These are phyloP conservation scores for Ogataea chonburiensis DNA, from an alignment of 805 yeast genomes.

Conservation along the genomic window DNA sequence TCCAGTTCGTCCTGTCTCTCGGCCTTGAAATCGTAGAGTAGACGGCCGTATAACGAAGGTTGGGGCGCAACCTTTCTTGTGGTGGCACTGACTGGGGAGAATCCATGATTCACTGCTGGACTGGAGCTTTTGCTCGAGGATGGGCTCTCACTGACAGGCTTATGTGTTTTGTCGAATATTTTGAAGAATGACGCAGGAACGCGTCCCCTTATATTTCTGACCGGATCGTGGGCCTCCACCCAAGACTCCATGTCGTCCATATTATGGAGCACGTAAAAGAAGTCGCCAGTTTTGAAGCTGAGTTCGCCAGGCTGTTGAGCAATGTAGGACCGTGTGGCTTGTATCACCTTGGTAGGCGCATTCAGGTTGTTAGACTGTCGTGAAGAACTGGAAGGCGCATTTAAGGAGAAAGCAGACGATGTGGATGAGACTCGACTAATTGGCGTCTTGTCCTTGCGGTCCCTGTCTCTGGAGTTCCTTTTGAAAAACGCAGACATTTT, in stretches of 20 bases:
- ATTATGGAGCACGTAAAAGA: slow-evolving; percentile 73
- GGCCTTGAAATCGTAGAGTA: slow-evolving; percentile 83
- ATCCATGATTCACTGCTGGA: slow-evolving; percentile 16
- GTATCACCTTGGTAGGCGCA: slow-evolving; percentile 80
- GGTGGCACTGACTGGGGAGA: slow-evolving; percentile 35
- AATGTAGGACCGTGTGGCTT: slow-evolving; percentile 72
- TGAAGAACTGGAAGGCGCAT: slow-evolving; percentile 4
- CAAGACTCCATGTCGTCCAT: slow-evolving; percentile 50
- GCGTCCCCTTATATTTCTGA: slow-evolving; percentile 72
- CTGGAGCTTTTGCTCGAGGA: slow-evolving; percentile 23
- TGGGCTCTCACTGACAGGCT: slow-evolving; percentile 33
- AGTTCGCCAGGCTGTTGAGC: slow-evolving; percentile 84
- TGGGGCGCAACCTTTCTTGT: slow-evolving; percentile 21
- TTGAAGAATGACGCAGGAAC: slow-evolving; percentile 88
- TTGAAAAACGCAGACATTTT: slow-evolving; percentile 32
- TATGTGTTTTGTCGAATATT: slow-evolving; percentile 59
- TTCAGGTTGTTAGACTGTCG: slow-evolving; percentile 23
- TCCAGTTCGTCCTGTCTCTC: slow-evolving; percentile 82
- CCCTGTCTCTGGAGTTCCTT: slow-evolving; percentile 34
- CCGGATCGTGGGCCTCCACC: slow-evolving; percentile 89
- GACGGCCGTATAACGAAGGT: slow-evolving; percentile 69
- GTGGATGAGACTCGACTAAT: slow-evolving; percentile 23
- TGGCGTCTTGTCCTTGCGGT: slow-evolving; percentile 22
- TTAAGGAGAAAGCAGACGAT: slow-evolving; percentile 17
- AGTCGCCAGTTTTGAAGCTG: slow-evolving; percentile 77